These are phyloP conservation scores for Gonium pectorale DNA, from an alignment of 139 green algal species.

Conservation along the genomic window DNA sequence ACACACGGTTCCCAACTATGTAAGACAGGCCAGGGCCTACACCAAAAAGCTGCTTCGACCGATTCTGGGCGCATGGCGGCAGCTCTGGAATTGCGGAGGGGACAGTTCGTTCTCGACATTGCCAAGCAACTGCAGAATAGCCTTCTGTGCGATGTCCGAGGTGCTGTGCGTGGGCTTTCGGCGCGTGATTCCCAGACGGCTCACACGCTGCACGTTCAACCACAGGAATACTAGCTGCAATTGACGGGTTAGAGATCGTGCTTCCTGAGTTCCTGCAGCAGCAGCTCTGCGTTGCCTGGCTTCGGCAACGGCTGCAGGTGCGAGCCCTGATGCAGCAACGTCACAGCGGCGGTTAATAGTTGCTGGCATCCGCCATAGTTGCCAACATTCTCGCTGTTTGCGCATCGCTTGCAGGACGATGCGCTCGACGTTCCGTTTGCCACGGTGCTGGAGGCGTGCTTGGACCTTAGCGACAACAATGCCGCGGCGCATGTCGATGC, in stretches of 20 bases:
- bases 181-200: no score
- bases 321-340: no score
- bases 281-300: constrained; percentile 14
- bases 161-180: no score
- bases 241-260: background rate
- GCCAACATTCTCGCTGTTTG: background rate
- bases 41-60: no score
- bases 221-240: background rate
- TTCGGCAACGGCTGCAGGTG: background rate
- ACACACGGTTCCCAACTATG: no score
- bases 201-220: no score
- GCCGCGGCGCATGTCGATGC: background rate
- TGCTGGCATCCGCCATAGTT: background rate
- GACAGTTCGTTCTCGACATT: background rate
- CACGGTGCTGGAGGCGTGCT: background rate
- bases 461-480: background rate
- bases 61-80: no score
- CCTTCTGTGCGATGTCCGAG: background rate
- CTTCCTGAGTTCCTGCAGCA: constrained; percentile 28
- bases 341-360: background rate
- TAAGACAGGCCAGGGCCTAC: no score
- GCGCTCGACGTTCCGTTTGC: background rate
- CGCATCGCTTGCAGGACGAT: background rate
- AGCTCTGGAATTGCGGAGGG: background rate
- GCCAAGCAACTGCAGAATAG: background rate